Evolutionary conservation across 208 protist species (phyloP), one percentile per base, ranked within the genome.

Genomic region (Jaenimonas drosophilae): DNA sequence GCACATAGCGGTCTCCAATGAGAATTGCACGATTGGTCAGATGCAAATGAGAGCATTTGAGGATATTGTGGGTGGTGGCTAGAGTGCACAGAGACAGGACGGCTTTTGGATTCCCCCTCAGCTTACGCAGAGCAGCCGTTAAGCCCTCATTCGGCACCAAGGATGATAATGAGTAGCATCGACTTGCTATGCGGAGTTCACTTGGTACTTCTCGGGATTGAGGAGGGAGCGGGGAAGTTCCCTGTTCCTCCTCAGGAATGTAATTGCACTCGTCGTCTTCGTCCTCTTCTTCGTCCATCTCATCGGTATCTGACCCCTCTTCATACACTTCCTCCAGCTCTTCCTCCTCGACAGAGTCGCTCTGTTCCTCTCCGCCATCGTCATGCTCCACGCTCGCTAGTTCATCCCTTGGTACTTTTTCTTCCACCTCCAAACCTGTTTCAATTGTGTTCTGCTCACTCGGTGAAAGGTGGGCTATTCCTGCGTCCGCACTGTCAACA

Each of bases 91-190:
- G 27, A 11, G 41, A 48, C 29, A 86, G 75, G n/a, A 37, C 63
- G n/a, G 73, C 43, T 24, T 78, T 81, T 25, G 67, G 63, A 47
- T 75, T 83, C 11, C 55, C 50, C 45, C 67, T 63, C 2, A 76
- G 57, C 51, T 52, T 65, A 7, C 68, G 57, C 5, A 66, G 45
- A 1, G 62, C 62, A 14, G 38, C 61, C 21, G 39, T 56, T 16
- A 86, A 59, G 3, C 70, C 81, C 16, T 46, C 31, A 56, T 90
- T 90, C n/a, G 62, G 64, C 30, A 90, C 49, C 44, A 86, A 70
- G 2, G 60, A 53, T 29, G 67, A 73, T 27, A 34, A 3, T 20
- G 66, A 49, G 64, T 85, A 89, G 29, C 49, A 52, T 21, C 61
- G 64, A 24, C 61, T 70, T 17, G 54, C 37, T 32, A 88, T 58